These are phyloP conservation scores for Neoboletus brunneissimus DNA, from an alignment of 768 basidiomycete genomes.

Conservation along the genomic window DNA sequence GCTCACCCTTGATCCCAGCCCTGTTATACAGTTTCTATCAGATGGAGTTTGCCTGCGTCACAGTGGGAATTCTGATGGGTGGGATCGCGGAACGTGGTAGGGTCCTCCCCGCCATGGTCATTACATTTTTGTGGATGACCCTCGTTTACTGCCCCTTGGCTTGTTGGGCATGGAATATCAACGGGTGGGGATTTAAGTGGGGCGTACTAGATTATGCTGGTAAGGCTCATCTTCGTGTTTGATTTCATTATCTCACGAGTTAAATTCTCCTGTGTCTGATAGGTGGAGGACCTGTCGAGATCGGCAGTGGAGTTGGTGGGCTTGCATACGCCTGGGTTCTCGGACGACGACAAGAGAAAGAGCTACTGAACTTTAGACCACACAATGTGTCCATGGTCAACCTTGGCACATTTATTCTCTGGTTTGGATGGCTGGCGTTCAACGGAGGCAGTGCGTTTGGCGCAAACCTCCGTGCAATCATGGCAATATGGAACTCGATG, in stretches of 20 bases:
- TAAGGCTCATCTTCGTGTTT: slow-evolving; percentile 25
- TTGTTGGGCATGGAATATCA: slow-evolving; percentile 76
- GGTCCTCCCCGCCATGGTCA: slow-evolving; percentile 75
- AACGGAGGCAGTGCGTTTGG: slow-evolving; percentile 89
- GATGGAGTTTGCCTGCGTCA: slow-evolving; percentile 84
- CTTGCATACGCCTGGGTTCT: slow-evolving; percentile 87
- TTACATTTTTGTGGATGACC: slow-evolving; percentile 83
- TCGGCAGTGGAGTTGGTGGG: slow-evolving; percentile 80
- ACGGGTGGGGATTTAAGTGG: slow-evolving; percentile 84
- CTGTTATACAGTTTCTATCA: slow-evolving; percentile 85
- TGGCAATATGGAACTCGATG: slow-evolving; percentile 89
- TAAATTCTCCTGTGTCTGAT: background rate
- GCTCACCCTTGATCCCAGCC: slow-evolving; percentile 77
- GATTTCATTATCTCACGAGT: background rate
- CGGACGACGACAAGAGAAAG: slow-evolving; percentile 71
- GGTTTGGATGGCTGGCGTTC: slow-evolving; percentile 90
- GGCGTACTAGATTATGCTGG: slow-evolving; percentile 90
- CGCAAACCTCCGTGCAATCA: slow-evolving; percentile 81
- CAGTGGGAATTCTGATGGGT: slow-evolving; percentile 72
- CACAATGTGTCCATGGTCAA: slow-evolving; percentile 84
- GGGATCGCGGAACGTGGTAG: slow-evolving; percentile 86
- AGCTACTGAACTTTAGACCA: slow-evolving; percentile 77
- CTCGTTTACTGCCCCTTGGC: slow-evolving; percentile 87
- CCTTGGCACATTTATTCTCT: slow-evolving; percentile 81
- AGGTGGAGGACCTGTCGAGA: slow-evolving; percentile 88